Conservation (phyloP, 106 monocot genomes). For the Acorus calamus region DNA sequence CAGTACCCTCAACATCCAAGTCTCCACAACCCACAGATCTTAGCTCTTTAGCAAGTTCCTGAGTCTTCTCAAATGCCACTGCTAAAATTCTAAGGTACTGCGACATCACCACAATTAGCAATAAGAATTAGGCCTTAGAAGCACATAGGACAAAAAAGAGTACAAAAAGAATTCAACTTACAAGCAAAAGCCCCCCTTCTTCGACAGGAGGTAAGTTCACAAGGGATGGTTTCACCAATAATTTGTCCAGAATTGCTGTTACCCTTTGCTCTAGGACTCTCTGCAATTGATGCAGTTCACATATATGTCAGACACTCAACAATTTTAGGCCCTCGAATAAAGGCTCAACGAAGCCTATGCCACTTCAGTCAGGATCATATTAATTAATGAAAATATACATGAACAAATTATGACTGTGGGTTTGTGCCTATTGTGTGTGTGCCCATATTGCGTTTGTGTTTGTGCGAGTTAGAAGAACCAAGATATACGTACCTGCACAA, state of each 20-base stretch:
- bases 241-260: slow-evolving; percentile 75
- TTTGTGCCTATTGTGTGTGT: too few species aligned
- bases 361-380: too few species aligned
- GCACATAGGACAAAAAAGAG: not conserved
- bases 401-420: too few species aligned
- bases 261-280: slow-evolving; percentile 94
- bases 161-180: slow-evolving; percentile 22
- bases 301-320: too few species aligned
- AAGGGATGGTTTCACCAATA: slow-evolving; percentile 91
- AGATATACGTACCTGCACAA: slow-evolving; percentile 65
- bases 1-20: slow-evolving; percentile 91
- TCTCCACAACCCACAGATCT: slow-evolving; percentile 91
- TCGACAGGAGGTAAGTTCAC: slow-evolving; percentile 77
- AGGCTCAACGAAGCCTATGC: too few species aligned
- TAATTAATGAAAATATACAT: too few species aligned
- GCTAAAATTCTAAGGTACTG: slow-evolving; percentile 92
- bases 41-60: slow-evolving; percentile 85
- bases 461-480: slow-evolving; percentile 1
- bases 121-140: not conserved
- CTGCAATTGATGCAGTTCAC: slow-evolving; percentile 18
- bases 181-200: slow-evolving; percentile 75
- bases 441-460: too few species aligned
- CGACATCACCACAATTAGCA: slow-evolving; percentile 19
- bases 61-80: slow-evolving; percentile 88
- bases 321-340: too few species aligned